phyloP scores from a whole-genome alignment of 2,329 filamentous ascomycete genomes.

The Endocalyx cinctus region DNA sequence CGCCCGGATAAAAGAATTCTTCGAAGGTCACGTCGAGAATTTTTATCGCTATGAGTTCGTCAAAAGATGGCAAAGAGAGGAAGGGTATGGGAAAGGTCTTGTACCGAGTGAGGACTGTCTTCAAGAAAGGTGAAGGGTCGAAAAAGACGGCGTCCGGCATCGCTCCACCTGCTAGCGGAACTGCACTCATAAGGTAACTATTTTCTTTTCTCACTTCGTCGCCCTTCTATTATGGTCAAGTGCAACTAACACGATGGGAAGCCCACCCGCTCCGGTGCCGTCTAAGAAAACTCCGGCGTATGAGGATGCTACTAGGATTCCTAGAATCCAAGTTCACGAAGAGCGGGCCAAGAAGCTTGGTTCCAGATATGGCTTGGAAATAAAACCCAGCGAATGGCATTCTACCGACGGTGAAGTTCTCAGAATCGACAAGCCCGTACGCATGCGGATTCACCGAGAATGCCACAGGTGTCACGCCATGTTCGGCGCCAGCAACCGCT shows the following conservation, averaged over 20 bases:
- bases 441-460: slow-evolving; percentile 71
- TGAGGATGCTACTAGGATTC: slow-evolving; percentile 33
- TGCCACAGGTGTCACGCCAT: slow-evolving; percentile 77
- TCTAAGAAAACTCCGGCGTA: slow-evolving; percentile 16
- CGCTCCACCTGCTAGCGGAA: slow-evolving; percentile 5
- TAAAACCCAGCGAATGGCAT: slow-evolving; percentile 51
- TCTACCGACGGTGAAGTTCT: slow-evolving; percentile 49
- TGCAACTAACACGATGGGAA: slow-evolving; percentile 13
- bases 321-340: slow-evolving; percentile 48
- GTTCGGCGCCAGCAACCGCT: slow-evolving; percentile 70
- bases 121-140: slow-evolving; percentile 38
- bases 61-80: slow-evolving; percentile 32
- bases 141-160: slow-evolving; percentile 10
- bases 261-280: slow-evolving; percentile 13
- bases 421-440: slow-evolving; percentile 70
- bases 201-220: not conserved
- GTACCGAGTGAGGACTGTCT: slow-evolving; percentile 45
- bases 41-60: too few relatives aligned
- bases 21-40: too few relatives aligned
- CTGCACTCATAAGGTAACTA: slow-evolving; percentile 18
- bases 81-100: slow-evolving; percentile 45
- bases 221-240: too few relatives aligned
- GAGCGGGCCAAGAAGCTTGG: slow-evolving; percentile 53
- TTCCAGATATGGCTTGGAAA: slow-evolving; percentile 51
- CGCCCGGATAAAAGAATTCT: too few relatives aligned